Base-by-base conservation (phyloP, 2,329 filamentous ascomycete species). In the Colletotrichum agaves region DNA sequence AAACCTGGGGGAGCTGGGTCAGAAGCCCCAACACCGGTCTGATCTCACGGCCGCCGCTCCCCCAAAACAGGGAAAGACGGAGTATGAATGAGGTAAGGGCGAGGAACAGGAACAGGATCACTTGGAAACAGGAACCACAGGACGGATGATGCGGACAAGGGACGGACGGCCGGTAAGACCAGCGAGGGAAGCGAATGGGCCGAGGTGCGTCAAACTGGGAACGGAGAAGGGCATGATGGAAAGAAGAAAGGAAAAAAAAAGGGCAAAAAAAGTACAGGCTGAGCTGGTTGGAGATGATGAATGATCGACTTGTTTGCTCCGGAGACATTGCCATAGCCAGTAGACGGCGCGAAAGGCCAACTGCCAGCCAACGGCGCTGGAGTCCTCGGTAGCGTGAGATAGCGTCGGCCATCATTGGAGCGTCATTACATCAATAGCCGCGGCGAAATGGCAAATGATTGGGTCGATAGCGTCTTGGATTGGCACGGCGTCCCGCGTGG, bases 241-340 rank as follows among this genome's bases (percentile, higher is more conserved):
- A 37, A 47, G 33, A 27, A 55, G 15, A n/a, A n/a, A 55, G 35
- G 43, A 41, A 47, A 27, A 19, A 35, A 31, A 39, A 11, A 59
- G 35, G 61, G 61, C 52, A 50, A 44, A 50, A 50, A 65, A 61
- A 39, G 37, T n/a, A n/a, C n/a, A 53, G 53, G 59, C 63, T 50
- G n/a, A n/a, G n/a, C n/a, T n/a, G n/a, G n/a, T 59, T 63, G 59
- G 59, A 63, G 63, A 63, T 67, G 63, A 63, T 67, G 50, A 46
- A 19, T 52, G 27, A 33, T 63, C 41, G 46, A n/a, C 55, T 39
- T 46, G 12, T 12, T 23, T 31, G 21, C 21, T 27, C 39, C 60
- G 60, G 50, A 39, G 37, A 37, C 62, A 46, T 46, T 61, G 57
- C 47, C 27, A 49, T 61, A 49, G 63, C 35, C 49, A 60, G 56